A percentile compares a stretch with the other conserved stretches of the same genome.
Evolutionary conservation across 139 green algal species (phyloP).

Genomic region (Chlamydomonas incerta): DNA sequence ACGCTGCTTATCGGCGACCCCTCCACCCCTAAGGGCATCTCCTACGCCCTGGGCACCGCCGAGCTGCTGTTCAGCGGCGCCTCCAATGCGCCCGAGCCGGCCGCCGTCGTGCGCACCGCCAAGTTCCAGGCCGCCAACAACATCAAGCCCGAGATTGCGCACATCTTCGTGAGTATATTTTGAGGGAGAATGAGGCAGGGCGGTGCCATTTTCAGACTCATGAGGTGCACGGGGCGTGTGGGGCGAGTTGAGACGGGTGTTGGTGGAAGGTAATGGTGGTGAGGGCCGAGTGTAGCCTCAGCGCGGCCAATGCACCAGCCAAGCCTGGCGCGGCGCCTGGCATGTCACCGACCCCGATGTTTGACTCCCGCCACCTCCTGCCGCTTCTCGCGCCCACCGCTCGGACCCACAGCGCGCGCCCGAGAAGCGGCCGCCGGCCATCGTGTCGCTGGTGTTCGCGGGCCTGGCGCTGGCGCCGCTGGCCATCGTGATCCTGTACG

Average conservation of each 20-base stretch:
- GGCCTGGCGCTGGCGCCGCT: slow-evolving; percentile 52
- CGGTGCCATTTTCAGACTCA: too few relatives aligned
- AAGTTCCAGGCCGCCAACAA: slow-evolving; percentile 48
- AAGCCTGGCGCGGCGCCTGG: too few relatives aligned
- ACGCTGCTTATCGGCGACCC: slow-evolving; percentile 59
- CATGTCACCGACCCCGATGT: too few relatives aligned
- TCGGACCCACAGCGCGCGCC: slow-evolving; percentile 49
- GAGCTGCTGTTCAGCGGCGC: slow-evolving; percentile 40
- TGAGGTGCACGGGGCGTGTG: too few relatives aligned
- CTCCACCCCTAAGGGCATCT: slow-evolving; percentile 17
- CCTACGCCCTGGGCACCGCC: slow-evolving; percentile 44
- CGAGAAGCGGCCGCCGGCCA: slow-evolving; percentile 49
- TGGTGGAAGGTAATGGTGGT: too few relatives aligned
- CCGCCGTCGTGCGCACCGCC: slow-evolving; percentile 41
- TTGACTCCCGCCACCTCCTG: neutral
- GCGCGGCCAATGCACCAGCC: too few relatives aligned
- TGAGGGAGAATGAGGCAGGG: too few relatives aligned
- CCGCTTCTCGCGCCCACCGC: too few relatives aligned
- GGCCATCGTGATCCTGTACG: slow-evolving; percentile 32
- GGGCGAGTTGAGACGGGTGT: too few relatives aligned
- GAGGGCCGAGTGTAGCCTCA: too few relatives aligned
- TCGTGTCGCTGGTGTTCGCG: slow-evolving; percentile 56
- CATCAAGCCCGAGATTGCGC: slow-evolving; percentile 59
- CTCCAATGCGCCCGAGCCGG: slow-evolving; percentile 11
- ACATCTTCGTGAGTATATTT: slow-evolving; percentile 64